Conservation (phyloP, 2,329 filamentous ascomycete species). For the Nemania sp. region DNA sequence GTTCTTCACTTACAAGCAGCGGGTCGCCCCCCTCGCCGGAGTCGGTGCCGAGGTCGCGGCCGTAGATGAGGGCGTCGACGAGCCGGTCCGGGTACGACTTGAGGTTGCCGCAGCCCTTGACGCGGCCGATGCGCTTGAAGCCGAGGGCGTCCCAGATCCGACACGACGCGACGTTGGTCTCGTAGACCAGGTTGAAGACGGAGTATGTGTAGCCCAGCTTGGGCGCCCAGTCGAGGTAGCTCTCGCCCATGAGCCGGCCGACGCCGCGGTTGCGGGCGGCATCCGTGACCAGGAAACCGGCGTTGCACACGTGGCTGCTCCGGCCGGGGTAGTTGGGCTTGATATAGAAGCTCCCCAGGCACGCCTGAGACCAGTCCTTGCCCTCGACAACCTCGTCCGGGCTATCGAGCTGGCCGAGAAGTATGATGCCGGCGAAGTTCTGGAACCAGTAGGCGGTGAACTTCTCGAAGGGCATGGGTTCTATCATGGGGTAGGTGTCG, state of each 20-base stretch:
- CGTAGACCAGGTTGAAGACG: constrained; percentile 93
- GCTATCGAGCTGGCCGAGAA: constrained; percentile 73
- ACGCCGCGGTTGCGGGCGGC: constrained; percentile 74
- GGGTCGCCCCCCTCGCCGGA: constrained; percentile 59
- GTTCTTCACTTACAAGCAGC: constrained; percentile 88
- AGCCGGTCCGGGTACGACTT: constrained; percentile 70
- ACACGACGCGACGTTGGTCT: constrained; percentile 88
- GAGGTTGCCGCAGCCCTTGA: constrained; percentile 72
- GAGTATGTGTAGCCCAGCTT: constrained; percentile 87
- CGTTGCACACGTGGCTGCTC: constrained; percentile 91
- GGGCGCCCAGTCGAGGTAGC: constrained; percentile 77
- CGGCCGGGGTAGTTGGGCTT: constrained; percentile 92
- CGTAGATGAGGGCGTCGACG: constrained; percentile 79
- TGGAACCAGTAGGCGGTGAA: constrained; percentile 90
- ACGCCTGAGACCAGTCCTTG: constrained; percentile 78
- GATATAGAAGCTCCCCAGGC: constrained; percentile 90
- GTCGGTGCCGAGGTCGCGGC: constrained; percentile 60
- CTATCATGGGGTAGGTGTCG: constrained; percentile 88
- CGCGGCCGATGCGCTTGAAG: constrained; percentile 88
- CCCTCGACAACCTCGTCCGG: constrained; percentile 61
- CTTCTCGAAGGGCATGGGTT: constrained; percentile 71
- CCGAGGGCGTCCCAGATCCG: constrained; percentile 90
- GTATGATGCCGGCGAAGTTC: constrained; percentile 86
- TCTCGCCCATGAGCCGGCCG: constrained; percentile 75
- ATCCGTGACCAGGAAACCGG: constrained; percentile 75